Percentiles rank a stretch among this genome's conserved stretches.
These are phyloP conservation scores for Pseudogymnoascus sp. DNA, from an alignment of 2,329 filamentous ascomycete genomes.

Conservation along the genomic window DNA sequence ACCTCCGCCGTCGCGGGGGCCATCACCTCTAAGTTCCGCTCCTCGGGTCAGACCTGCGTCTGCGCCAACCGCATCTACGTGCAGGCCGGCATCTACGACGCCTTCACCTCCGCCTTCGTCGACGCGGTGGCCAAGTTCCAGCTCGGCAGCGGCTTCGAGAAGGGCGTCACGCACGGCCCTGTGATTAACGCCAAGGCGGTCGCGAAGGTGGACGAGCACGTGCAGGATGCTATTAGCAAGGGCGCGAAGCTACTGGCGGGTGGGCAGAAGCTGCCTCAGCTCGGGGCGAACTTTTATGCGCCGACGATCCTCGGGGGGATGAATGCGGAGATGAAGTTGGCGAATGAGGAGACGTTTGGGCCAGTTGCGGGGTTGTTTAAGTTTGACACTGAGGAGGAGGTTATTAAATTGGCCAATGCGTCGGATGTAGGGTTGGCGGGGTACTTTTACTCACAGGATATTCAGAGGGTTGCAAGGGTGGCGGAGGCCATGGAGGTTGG, in stretches of 20 bases:
- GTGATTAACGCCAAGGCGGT: slow-evolving; percentile 80
- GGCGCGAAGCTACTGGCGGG: slow-evolving; percentile 70
- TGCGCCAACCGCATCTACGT: slow-evolving; percentile 80
- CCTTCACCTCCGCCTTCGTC: slow-evolving; percentile 61
- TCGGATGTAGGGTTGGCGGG: slow-evolving; percentile 83
- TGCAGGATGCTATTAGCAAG: slow-evolving; percentile 70
- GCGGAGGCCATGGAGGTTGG: slow-evolving; percentile 71
- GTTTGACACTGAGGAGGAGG: slow-evolving; percentile 84
- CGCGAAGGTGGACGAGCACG: slow-evolving; percentile 70
- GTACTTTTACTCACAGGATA: slow-evolving; percentile 76
- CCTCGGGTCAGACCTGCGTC: slow-evolving; percentile 92
- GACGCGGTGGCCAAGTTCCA: slow-evolving; percentile 68
- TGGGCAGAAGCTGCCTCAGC: slow-evolving; percentile 63
- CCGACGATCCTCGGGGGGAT: slow-evolving; percentile 85
- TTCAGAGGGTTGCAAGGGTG: slow-evolving; percentile 53
- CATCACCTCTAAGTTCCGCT: slow-evolving; percentile 84
- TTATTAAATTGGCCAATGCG: slow-evolving; percentile 73
- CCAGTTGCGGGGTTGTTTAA: slow-evolving; percentile 85
- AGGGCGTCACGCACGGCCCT: slow-evolving; percentile 69
- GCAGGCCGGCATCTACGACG: slow-evolving; percentile 70
- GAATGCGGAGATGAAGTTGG: slow-evolving; percentile 76
- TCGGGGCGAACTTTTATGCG: slow-evolving; percentile 82
- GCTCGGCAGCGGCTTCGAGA: slow-evolving; percentile 66
- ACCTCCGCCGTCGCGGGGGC: slow-evolving; percentile 78
- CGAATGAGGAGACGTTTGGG: slow-evolving; percentile 88